Conservation (phyloP, 257 asterid species). For the Plantago elongata region DNA sequence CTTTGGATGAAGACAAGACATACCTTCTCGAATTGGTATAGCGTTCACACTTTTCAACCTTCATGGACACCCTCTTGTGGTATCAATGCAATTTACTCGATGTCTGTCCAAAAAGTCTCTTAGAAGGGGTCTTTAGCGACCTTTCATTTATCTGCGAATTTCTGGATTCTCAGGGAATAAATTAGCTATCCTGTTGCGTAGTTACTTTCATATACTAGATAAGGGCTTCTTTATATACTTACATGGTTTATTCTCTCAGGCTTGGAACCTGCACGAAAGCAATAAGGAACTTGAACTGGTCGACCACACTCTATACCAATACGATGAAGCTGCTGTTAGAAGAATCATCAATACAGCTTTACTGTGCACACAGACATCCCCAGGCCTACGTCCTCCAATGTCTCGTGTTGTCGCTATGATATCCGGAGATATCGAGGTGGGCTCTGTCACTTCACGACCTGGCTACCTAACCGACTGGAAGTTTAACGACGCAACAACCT, state of each 20-base stretch:
- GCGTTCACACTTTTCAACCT: not conserved
- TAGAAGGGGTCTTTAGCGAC: no score
- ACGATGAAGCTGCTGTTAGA: conserved; percentile 34
- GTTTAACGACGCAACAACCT: conserved; percentile 37
- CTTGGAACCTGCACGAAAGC: conserved; percentile 29
- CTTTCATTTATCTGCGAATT: no score
- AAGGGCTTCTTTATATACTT: not conserved
- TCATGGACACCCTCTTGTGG: not conserved
- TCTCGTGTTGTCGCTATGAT: conserved; percentile 71
- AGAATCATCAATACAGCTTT: conserved; percentile 49
- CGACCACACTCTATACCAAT: conserved; percentile 21
- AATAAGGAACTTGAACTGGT: conserved; percentile 24
- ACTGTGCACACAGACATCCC: conserved; percentile 65
- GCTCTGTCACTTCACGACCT: conserved; percentile 42
- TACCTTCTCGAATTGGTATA: conserved; percentile 80
- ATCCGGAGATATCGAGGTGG: conserved; percentile 53
- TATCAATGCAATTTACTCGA: not conserved
- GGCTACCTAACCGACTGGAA: conserved; percentile 61
- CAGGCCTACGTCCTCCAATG: conserved; percentile 49
- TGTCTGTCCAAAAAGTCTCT: no score
- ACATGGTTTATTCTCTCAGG: conserved; percentile 8
- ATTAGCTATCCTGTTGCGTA: no score
- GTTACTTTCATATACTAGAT: not conserved
- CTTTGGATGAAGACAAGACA: conserved; percentile 41
- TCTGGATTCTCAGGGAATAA: no score